Conservation (phyloP, 2,329 filamentous ascomycete genomes). For the Sporothrix humicola region DNA sequence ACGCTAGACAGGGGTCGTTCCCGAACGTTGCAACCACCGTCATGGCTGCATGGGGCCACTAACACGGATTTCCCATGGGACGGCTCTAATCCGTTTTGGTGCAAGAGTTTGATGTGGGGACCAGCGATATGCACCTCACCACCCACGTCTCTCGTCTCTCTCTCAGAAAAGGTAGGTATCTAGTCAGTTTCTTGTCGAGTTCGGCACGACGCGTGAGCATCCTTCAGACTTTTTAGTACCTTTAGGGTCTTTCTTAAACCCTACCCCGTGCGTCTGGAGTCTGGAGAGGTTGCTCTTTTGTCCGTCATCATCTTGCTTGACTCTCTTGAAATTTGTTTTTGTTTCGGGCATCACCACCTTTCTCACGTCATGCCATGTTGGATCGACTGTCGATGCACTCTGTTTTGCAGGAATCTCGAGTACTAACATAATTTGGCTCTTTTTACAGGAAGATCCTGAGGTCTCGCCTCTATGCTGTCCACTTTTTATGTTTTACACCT, state of each 20-base stretch:
- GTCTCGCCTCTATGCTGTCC: neutral
- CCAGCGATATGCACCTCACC: conserved; percentile 10
- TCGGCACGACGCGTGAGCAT: neutral
- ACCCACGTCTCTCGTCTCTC: conserved; percentile 5
- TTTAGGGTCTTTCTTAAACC: neutral
- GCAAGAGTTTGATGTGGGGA: neutral
- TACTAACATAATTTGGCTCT: neutral
- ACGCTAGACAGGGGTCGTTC: conserved; percentile 30
- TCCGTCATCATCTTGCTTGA: conserved; percentile 25
- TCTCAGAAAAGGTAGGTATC: neutral
- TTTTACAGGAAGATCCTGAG: neutral
- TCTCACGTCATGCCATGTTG: conserved; percentile 22
- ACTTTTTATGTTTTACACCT: conserved; percentile 22
- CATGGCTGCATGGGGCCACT: conserved; percentile 21
- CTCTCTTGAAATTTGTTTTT: conserved; percentile 15
- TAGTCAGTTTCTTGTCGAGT: neutral
- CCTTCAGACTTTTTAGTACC: neutral
- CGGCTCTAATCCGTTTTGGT: conserved; percentile 23
- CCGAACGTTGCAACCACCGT: conserved; percentile 19
- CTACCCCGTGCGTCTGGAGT: conserved; percentile 10
- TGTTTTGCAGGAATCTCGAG: neutral
- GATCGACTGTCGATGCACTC: neutral
- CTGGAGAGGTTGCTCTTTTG: conserved; percentile 3
- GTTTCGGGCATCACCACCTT: conserved; percentile 3
- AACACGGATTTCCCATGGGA: conserved; percentile 21